These are phyloP conservation scores for Heliocybe sulcata DNA, from an alignment of 1,284 basidiomycete species.

Conservation along the genomic window DNA sequence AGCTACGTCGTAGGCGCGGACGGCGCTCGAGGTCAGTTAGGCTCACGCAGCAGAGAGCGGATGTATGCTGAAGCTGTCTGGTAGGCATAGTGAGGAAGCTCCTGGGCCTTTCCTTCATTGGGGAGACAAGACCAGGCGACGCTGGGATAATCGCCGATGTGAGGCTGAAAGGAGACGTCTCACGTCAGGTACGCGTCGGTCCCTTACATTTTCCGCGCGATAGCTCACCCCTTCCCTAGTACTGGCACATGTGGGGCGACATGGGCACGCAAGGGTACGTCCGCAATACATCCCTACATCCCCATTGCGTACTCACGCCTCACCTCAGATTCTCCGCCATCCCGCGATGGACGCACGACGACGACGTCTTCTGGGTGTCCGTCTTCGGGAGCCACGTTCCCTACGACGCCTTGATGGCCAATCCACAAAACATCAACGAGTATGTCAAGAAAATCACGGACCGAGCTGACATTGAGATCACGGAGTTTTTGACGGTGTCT, in stretches of 20 bases:
- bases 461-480: neutral
- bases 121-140: neutral
- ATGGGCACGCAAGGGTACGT: neutral
- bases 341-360: neutral
- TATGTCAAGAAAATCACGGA: neutral
- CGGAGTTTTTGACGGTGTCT: neutral
- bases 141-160: neutral
- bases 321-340: neutral
- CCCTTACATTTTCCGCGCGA: too few species aligned
- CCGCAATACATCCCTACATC: neutral
- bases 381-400: neutral
- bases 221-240: too few species aligned
- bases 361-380: neutral
- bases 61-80: neutral
- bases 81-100: neutral
- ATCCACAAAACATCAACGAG: neutral
- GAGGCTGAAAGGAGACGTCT: neutral
- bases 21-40: conserved; percentile 15
- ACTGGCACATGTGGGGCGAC: neutral
- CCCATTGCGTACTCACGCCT: neutral
- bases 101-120: neutral
- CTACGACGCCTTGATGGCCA: neutral
- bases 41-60: neutral
- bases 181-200: too few species aligned
- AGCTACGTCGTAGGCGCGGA: conserved; percentile 30